Base-by-base conservation (phyloP, 2,329 filamentous ascomycete genomes). In the Exophiala viscosa region DNA sequence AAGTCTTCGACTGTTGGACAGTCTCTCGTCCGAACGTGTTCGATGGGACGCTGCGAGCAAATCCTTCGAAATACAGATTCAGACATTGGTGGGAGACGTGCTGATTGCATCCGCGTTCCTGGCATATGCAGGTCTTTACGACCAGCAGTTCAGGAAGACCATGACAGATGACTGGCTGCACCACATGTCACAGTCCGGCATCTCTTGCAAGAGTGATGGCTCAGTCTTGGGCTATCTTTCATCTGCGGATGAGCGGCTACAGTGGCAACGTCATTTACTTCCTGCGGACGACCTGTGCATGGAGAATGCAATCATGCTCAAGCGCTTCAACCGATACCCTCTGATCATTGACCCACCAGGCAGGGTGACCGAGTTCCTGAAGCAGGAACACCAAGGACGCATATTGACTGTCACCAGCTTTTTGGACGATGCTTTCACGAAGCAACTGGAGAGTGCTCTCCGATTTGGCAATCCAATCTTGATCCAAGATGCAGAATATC, bases 121-220 rank as follows among this genome's bases (percentile, higher is more conserved):
- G 58, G 93, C 95, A 11, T 99, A 99, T 71, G 90, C 88, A 66
- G 93, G 93, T 72, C 85, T 97, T 45, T 99, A 96, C 68, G 93
- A 99, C 68, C 95, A 99, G 68, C 93, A 93, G 55, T 97, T 96
- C 82, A 86, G 93, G 67, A 96, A 96, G 74, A 85, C 86, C 7
- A 96, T 99, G 90, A 84, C 93, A 72, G 93, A 99, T 62, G 93
- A 99, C 70, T 99, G 93, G 93, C 80, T 93, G 57, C 85, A 95
- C 64, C 93, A 99, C 70, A 83, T 99, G 60, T 85, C 88, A 45
- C 81, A 93, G 38, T 97, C 93, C n/a, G 91, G 92, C 40, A 87
- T 99, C 67, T 84, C 85, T 60, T 96, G 87, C 80, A 99, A 99
- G 76, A 82, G 86, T 52, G 89, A 91, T 64, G 97, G 97, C 65